Evolutionary conservation across 768 basidiomycete genomes (phyloP).

Genomic region (Dictyophora rubrovolvata): DNA sequence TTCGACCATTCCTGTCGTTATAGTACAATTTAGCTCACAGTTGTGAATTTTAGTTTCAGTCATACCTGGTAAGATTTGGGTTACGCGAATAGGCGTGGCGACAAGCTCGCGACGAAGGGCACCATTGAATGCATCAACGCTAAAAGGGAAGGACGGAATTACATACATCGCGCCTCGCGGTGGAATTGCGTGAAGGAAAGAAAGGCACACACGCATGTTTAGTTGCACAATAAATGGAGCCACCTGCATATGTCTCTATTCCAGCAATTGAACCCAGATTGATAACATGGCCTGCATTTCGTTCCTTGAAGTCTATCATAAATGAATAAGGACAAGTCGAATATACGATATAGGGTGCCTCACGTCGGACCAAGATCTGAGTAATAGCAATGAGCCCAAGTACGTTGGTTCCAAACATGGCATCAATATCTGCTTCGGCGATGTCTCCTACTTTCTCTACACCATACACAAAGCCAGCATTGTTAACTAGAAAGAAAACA

Average conservation of each 20-base stretch:
- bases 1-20: constrained; percentile 62
- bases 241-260: constrained; percentile 79
- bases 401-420: constrained; percentile 67
- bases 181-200: no score
- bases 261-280: constrained; percentile 93
- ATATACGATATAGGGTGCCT: not conserved
- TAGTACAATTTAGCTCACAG: constrained; percentile 12
- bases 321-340: constrained; percentile 5
- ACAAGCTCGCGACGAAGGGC: constrained; percentile 80
- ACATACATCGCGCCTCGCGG: no score
- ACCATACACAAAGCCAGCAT: constrained; percentile 87
- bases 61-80: constrained; percentile 86
- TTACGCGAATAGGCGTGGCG: constrained; percentile 85
- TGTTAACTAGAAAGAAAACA: constrained; percentile 37
- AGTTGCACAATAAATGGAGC: constrained; percentile 88
- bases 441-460: constrained; percentile 80
- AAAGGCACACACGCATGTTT: constrained; percentile 46
- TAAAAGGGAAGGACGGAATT: constrained; percentile 14
- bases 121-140: constrained; percentile 75
- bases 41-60: constrained; percentile 10
- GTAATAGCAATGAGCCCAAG: constrained; percentile 78
- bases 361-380: constrained; percentile 50
- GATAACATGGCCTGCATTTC: constrained; percentile 79
- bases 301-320: constrained; percentile 60
- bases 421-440: constrained; percentile 65